phyloP scores from a whole-genome alignment of 2,329 filamentous ascomycete genomes.

The Aspergillus pseudoglaucus region DNA sequence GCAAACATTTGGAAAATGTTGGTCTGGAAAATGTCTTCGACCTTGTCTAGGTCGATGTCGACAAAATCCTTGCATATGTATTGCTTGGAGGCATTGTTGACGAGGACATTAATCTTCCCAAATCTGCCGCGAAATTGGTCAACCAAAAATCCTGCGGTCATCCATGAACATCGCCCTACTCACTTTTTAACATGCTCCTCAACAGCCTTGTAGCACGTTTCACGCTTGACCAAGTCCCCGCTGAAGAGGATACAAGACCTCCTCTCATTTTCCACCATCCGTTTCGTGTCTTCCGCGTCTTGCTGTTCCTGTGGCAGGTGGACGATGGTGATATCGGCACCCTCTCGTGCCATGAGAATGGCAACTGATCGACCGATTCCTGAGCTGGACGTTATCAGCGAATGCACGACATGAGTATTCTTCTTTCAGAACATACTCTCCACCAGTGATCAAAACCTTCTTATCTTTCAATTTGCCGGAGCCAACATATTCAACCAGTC shows the following conservation, averaged over 20 bases:
- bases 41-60: constrained; percentile 49
- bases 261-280: constrained; percentile 47
- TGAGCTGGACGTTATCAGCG: constrained; percentile 31
- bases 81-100: constrained; percentile 57
- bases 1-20: constrained; percentile 56
- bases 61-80: constrained; percentile 47
- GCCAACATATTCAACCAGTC: constrained; percentile 35
- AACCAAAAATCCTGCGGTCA: background rate
- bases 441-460: constrained; percentile 51
- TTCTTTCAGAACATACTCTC: constrained; percentile 40
- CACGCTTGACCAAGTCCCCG: constrained; percentile 45
- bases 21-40: constrained; percentile 52
- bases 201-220: constrained; percentile 47
- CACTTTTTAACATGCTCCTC: constrained; percentile 48
- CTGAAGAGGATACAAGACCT: constrained; percentile 43
- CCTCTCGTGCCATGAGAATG: constrained; percentile 52
- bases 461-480: constrained; percentile 46
- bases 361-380: constrained; percentile 52
- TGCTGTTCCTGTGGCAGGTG: constrained; percentile 51
- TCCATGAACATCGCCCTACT: constrained; percentile 2
- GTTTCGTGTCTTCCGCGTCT: constrained; percentile 51
- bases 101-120: constrained; percentile 45
- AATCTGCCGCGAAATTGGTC: constrained; percentile 18
- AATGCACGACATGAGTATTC: background rate
- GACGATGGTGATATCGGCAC: constrained; percentile 51